Conservation (phyloP, 2,329 filamentous ascomycete species). For the Exserohilum turcica region DNA sequence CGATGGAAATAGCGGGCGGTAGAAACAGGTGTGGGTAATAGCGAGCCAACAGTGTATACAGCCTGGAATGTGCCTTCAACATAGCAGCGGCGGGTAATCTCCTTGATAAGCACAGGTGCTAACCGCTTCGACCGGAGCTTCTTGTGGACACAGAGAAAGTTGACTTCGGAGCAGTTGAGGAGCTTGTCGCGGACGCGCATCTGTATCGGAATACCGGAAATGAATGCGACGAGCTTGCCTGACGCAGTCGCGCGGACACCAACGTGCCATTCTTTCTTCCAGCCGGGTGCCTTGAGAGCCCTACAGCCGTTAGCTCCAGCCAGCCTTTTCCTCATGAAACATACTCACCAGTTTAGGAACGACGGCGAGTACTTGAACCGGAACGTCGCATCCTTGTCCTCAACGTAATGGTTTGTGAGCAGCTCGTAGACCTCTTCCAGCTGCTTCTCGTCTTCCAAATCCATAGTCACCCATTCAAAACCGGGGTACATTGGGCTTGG, state of each 20-base stretch:
- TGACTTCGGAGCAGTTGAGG: slow-evolving; percentile 86
- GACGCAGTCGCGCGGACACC: slow-evolving; percentile 85
- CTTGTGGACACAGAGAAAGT: slow-evolving; percentile 98
- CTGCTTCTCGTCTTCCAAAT: slow-evolving; percentile 75
- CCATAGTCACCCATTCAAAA: slow-evolving; percentile 94
- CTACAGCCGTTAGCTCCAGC: slow-evolving; percentile 51
- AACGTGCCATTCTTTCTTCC: slow-evolving; percentile 93
- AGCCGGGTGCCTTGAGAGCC: slow-evolving; percentile 93
- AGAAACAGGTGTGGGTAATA: slow-evolving; percentile 88
- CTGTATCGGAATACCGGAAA: slow-evolving; percentile 87
- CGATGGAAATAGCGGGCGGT: slow-evolving; percentile 96
- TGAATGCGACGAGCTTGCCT: slow-evolving; percentile 89
- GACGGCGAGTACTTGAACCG: slow-evolving; percentile 92
- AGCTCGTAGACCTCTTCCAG: slow-evolving; percentile 91
- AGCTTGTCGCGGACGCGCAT: slow-evolving; percentile 78
- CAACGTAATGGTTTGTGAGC: slow-evolving; percentile 92
- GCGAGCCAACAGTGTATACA: slow-evolving; percentile 90
- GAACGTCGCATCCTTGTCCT: slow-evolving; percentile 96
- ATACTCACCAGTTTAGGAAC: slow-evolving; percentile 81
- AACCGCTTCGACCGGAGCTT: slow-evolving; percentile 93
- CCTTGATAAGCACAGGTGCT: slow-evolving; percentile 93
- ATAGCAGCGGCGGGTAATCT: slow-evolving; percentile 93
- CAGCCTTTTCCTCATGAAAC: no score
- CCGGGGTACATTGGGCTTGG: slow-evolving; percentile 73
- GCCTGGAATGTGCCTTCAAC: slow-evolving; percentile 87